Evolutionary conservation across 257 asterid genomes (phyloP), one percentile per base, ranked within the genome.

Genomic region (Mentha longifolia): DNA sequence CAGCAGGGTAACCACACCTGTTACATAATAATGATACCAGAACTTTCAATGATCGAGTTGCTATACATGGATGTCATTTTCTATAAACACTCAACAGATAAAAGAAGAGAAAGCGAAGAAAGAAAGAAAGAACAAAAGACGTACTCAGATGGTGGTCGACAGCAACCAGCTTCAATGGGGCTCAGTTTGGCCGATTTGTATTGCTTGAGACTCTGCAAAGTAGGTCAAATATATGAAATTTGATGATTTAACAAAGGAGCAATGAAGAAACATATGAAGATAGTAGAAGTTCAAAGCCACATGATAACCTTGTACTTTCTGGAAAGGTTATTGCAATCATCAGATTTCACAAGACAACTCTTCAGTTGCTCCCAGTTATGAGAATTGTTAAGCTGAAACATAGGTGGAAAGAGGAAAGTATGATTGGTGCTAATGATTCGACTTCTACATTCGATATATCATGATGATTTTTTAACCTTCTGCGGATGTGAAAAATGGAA

Each of bases 111-210:
- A 64, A 55, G 55, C 45, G 42, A 67, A 59, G 62, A n/a, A n/a
- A n/a, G n/a, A n/a, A n/a, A n/a, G n/a, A n/a, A n/a, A n/a, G n/a
- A n/a, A n/a, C n/a, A n/a, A 60, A 67, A 70, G 45, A 79, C 85
- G 6, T 80, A 93, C 98, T 91, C 96, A 4, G 89, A 91, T 11
- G 97, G 98, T 20, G 98, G 98, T 56, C 95, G 85, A 65, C 98
- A 93, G 78, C 97, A 93, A 60, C 97, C 96, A 65, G 97, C 94
- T 85, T 93, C 97, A 39, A 91, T 79, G 39, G 98, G 97, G 76
- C 91, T 89, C 70, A 93, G 80, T 71, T 86, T 82, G 41, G 98
- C 97, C 17, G 55, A 65, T 68, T 85, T 84, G 15, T 79, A 91
- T 66, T 87, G 88, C 78, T 81, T 84, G 42, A 79, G 81, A 66